Conservation (phyloP, 306 rosid genomes). For the Cucurbita ficifolia region DNA sequence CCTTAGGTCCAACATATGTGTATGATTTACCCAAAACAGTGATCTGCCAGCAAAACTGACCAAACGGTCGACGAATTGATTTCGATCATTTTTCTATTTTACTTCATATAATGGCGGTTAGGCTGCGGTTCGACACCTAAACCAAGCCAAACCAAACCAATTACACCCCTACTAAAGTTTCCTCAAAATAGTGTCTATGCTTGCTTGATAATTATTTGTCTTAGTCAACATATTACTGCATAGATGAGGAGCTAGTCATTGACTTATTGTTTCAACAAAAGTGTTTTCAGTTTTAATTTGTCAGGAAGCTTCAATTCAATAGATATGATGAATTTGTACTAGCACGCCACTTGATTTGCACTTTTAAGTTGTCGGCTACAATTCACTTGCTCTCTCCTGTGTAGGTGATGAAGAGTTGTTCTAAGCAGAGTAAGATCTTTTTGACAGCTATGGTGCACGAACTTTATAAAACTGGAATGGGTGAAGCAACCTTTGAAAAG, state of each 20-base stretch:
- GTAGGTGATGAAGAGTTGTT: conserved; percentile 77
- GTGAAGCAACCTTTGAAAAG: conserved; percentile 89
- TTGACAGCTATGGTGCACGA: conserved; percentile 88
- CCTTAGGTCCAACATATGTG: too few relatives aligned
- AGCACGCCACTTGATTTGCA: neutral
- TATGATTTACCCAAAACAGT: too few relatives aligned
- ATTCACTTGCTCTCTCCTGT: conserved; percentile 2
- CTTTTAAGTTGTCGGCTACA: neutral
- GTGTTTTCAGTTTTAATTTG: neutral
- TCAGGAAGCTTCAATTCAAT: neutral
- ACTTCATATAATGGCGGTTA: too few relatives aligned
- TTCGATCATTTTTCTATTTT: too few relatives aligned
- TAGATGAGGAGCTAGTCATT: neutral
- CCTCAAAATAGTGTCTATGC: too few relatives aligned
- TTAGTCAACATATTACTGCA: neutral
- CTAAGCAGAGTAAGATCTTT: conserved; percentile 60
- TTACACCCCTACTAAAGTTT: too few relatives aligned
- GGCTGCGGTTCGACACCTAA: too few relatives aligned
- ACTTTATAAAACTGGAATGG: conserved; percentile 85
- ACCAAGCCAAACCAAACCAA: too few relatives aligned
- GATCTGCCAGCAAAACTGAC: too few relatives aligned
- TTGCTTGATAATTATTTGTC: too few relatives aligned
- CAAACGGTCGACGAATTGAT: too few relatives aligned
- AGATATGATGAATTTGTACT: neutral
- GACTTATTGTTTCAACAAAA: neutral